These are phyloP conservation scores for Acanthamoeba culbertsoni DNA, from an alignment of 208 protist genomes.

Conservation along the genomic window DNA sequence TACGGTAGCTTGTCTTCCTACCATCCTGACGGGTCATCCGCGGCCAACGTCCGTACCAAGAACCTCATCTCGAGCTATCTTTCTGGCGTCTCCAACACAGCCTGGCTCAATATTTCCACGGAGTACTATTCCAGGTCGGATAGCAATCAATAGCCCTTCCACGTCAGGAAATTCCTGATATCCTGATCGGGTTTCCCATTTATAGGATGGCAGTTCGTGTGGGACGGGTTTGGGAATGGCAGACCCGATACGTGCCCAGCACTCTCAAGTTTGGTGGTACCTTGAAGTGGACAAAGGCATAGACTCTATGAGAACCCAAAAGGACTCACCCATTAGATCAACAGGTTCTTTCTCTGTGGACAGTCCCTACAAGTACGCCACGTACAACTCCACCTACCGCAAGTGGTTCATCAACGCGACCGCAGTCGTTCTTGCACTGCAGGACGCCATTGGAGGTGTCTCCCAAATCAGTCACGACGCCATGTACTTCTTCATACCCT, in stretches of 20 bases:
- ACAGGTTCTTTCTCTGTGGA: background rate
- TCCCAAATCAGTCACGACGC: background rate
- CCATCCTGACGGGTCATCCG: background rate
- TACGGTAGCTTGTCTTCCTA: background rate
- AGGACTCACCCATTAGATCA: background rate
- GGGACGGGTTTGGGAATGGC: background rate
- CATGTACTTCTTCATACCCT: slow-evolving; percentile 13
- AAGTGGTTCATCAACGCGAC: background rate
- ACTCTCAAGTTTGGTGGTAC: background rate
- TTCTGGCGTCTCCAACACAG: background rate
- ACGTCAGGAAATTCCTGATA: background rate
- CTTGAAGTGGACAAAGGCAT: background rate
- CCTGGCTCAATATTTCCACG: background rate
- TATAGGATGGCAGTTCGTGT: background rate
- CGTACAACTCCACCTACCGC: background rate
- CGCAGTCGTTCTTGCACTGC: background rate
- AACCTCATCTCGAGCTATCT: background rate
- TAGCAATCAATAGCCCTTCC: too few species aligned
- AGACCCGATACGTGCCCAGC: background rate
- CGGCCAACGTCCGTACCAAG: background rate
- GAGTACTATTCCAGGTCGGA: slow-evolving; percentile 36
- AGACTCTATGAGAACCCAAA: background rate
- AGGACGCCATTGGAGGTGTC: background rate
- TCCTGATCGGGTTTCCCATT: background rate
- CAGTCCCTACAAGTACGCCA: background rate